A percentile compares a stretch with the other conserved stretches of the same genome.
Conservation (phyloP, 106 monocot species). For the Dactylorhiza incarnata region DNA sequence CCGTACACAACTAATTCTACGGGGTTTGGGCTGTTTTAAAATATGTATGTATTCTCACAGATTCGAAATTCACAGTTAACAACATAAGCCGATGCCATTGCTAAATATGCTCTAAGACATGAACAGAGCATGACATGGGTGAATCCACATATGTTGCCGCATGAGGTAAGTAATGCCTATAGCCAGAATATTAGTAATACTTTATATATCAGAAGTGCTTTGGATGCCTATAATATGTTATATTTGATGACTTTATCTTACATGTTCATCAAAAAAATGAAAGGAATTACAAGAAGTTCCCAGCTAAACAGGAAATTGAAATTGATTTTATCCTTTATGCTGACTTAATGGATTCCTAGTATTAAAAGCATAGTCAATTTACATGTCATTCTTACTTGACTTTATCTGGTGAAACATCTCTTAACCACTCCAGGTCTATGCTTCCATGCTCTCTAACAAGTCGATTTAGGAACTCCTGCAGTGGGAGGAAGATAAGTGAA, state of each 20-base stretch:
- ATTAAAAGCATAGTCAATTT: neutral
- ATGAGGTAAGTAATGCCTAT: too few relatives aligned
- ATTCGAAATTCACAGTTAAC: too few relatives aligned
- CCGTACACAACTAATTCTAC: neutral
- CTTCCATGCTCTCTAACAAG: constrained; percentile 28
- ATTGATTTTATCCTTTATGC: neutral
- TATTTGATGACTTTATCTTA: too few relatives aligned
- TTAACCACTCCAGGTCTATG: constrained; percentile 29
- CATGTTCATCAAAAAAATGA: too few relatives aligned
- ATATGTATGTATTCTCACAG: too few relatives aligned
- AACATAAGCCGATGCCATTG: too few relatives aligned
- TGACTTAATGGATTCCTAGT: neutral
- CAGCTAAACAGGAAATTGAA: neutral
- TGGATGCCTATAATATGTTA: too few relatives aligned
- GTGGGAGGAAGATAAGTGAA: neutral
- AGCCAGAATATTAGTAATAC: too few relatives aligned
- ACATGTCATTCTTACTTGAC: constrained; percentile 22
- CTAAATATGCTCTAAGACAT: too few relatives aligned
- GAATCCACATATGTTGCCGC: too few relatives aligned
- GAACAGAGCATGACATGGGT: too few relatives aligned
- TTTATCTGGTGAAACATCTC: constrained; percentile 24
- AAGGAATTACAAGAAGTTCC: neutral
- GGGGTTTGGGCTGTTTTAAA: neutral
- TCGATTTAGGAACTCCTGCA: constrained; percentile 26
- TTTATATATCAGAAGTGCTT: too few relatives aligned